Percentiles rank a stretch among this genome's conserved stretches.
phyloP scores from a whole-genome alignment of 352 stramenopile genomes.

The Phytophthora uliginosa region DNA sequence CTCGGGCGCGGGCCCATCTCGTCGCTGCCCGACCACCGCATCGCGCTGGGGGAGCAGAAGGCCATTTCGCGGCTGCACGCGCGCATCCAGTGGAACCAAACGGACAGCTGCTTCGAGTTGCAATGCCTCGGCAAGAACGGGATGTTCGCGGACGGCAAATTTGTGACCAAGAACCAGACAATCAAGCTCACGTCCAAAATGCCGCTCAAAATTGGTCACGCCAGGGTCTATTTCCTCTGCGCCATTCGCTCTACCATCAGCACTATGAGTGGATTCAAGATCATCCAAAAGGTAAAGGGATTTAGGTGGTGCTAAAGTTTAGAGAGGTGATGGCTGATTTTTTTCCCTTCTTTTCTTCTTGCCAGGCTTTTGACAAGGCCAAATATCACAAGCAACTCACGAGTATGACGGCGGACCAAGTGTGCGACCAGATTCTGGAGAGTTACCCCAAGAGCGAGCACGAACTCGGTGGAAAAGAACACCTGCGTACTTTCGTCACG shows the following conservation, averaged over 20 bases:
- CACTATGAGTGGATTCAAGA: slow-evolving; percentile 86
- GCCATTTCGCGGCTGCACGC: slow-evolving; percentile 81
- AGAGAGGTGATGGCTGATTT: slow-evolving; percentile 1
- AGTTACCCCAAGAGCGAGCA: slow-evolving; percentile 78
- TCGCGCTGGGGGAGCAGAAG: slow-evolving; percentile 85
- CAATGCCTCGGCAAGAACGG: slow-evolving; percentile 87
- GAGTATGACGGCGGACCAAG: slow-evolving; percentile 67
- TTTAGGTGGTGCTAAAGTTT: slow-evolving; percentile 1
- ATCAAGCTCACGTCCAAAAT: slow-evolving; percentile 76
- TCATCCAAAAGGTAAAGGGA: slow-evolving; percentile 71
- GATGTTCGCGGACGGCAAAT: slow-evolving; percentile 76
- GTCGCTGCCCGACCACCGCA: slow-evolving; percentile 54
- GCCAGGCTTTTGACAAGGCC: slow-evolving; percentile 85
- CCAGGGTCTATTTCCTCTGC: slow-evolving; percentile 81
- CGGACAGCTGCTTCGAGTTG: slow-evolving; percentile 81
- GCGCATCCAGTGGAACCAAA: slow-evolving; percentile 83
- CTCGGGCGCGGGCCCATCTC: slow-evolving; percentile 64
- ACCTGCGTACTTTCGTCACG: slow-evolving; percentile 74
- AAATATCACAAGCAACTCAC: slow-evolving; percentile 66
- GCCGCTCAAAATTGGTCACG: slow-evolving; percentile 83
- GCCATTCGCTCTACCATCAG: slow-evolving; percentile 80
- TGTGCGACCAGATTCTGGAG: slow-evolving; percentile 80
- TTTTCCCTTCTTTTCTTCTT: slow-evolving; percentile 4
- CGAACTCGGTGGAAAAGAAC: slow-evolving; percentile 80
- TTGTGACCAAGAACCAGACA: slow-evolving; percentile 77